Base-by-base conservation (phyloP, 2,329 filamentous ascomycete species). In the Diaporthe longicolla region DNA sequence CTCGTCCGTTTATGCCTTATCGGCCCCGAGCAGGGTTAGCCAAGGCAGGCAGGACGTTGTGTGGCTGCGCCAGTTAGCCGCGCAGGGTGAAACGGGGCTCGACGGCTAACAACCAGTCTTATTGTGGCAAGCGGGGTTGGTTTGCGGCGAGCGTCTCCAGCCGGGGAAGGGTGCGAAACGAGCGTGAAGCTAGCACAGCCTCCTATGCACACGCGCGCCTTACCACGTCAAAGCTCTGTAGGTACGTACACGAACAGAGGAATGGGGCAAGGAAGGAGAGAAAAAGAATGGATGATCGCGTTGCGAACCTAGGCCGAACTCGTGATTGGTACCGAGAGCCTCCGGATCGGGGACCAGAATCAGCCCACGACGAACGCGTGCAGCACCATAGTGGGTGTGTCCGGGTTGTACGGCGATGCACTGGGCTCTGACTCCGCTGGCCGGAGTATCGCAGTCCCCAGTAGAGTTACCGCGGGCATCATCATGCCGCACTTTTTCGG, bases 181-280 rank as follows among this genome's bases (percentile, higher is more conserved):
- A 68, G 43, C 63, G 63, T 68, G 63, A 68, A 21, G 63, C 48
- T 52, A 68, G 48, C 63, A 68, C 48, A 68, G 63, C 63, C 63
- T 66, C 4, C 48, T 54, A 68, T 68, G 63, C 63, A 50, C n/a
- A 54, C 26, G 15, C 35, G 32, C 48, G 45, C 48, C 26, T 35
- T 40, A 13, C 48, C n/a, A 54, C 45, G 63, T 68, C 63, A 68
- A 68, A 68, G 63, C 63, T 40, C 48, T 54, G 63, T 32, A 68
- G 32, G 32, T 35, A 40, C 40, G 40, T 59, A 59, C 21, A 59
- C 11, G n/a, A 15, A 13, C 13, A 32, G 4, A 26, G 10, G 13
- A 40, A 37, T 52, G 19, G 29, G 48, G 10, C 4, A 24, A 10
- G 35, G 45, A 66, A 13, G 15, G n/a, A 21, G 21, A 11, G 19